Evolutionary conservation across 148 eudicot genomes (phyloP).

Genomic region (Vaccinium macrocarpon): DNA sequence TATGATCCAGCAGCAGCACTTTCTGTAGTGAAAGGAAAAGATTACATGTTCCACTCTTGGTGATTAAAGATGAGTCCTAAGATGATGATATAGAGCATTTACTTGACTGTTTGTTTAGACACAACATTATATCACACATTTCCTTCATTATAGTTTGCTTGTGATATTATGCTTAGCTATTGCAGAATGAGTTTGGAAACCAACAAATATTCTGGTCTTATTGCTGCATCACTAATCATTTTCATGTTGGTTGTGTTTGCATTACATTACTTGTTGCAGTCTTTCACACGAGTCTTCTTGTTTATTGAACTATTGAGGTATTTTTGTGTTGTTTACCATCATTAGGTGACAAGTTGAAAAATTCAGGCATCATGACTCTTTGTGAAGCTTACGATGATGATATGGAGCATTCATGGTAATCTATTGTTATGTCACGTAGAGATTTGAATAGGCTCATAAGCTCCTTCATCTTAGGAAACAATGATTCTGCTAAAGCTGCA

Average conservation of each 20-base stretch:
- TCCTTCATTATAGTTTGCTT: not conserved
- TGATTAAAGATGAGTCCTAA: not conserved
- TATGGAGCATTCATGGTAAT: not conserved
- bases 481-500: not conserved
- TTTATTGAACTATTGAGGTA: not conserved
- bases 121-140: not conserved
- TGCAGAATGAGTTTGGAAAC: not conserved
- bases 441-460: not conserved
- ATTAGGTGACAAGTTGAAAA: not conserved
- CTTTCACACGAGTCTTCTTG: no score
- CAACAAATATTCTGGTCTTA: no score
- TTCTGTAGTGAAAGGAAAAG: not conserved
- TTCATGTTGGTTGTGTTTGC: not conserved
- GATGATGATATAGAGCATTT: not conserved
- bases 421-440: not conserved
- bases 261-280: not conserved
- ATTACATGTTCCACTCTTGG: not conserved
- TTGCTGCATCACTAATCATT: not conserved
- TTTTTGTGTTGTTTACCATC: no score
- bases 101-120: not conserved
- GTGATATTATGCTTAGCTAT: not conserved
- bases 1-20: not conserved
- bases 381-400: not conserved
- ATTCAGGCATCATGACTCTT: not conserved
- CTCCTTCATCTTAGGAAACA: not conserved